These are phyloP conservation scores for Pneumocystis murina DNA, from an alignment of 1,139 yeast genomes.

Conservation along the genomic window DNA sequence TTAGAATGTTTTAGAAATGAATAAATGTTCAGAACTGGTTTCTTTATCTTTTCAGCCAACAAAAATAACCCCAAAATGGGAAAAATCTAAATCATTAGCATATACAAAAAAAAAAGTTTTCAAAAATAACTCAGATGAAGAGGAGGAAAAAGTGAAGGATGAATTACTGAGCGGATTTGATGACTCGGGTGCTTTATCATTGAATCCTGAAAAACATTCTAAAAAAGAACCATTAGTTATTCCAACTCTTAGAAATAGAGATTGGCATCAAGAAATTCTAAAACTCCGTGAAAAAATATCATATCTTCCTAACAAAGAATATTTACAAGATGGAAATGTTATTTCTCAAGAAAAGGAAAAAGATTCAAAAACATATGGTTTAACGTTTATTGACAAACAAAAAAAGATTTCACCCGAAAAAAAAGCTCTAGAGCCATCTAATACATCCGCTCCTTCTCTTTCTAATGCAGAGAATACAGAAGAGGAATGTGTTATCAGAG, in stretches of 20 bases:
- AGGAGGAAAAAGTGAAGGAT: conserved; percentile 1
- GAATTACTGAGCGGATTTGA: conserved; percentile 13
- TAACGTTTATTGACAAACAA: conserved; percentile 5
- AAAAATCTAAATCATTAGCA: background rate
- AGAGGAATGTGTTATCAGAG: conserved; percentile 9
- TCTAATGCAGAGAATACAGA: background rate
- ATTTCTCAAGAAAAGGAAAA: background rate
- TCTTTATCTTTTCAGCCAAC: background rate
- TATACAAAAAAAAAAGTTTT: background rate
- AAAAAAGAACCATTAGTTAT: conserved; percentile 9
- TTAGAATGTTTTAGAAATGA: background rate
- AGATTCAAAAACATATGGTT: background rate
- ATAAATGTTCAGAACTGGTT: background rate
- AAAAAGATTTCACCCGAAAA: background rate
- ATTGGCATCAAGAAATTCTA: conserved; percentile 13
- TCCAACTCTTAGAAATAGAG: conserved; percentile 11
- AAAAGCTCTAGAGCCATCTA: background rate
- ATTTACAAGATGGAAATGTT: background rate
- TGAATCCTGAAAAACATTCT: background rate
- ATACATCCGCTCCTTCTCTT: conserved; percentile 5
- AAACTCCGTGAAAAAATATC: conserved; percentile 7
- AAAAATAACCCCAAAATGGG: background rate
- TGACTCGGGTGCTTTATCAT: conserved; percentile 4
- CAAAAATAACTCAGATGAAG: background rate
- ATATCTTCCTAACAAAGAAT: conserved; percentile 8